Evolutionary conservation across 169 alveolate species (phyloP).

Genomic region (Plasmodium coatneyi): DNA sequence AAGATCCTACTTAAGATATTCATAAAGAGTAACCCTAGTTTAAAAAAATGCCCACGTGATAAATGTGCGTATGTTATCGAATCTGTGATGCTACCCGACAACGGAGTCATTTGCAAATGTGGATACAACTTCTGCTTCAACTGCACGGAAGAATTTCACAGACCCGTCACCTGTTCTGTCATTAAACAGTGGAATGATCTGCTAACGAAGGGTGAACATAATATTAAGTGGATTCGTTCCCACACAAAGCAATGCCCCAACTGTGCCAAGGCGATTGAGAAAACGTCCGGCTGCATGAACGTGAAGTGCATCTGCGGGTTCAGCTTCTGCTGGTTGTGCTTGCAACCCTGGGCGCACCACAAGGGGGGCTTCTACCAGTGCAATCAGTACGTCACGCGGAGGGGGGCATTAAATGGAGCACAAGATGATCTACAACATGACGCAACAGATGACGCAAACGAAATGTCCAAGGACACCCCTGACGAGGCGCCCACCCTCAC

Average conservation of each 20-base stretch:
- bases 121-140: conserved; percentile 43
- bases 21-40: conserved; percentile 12
- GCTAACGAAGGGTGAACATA: conserved; percentile 25
- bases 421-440: not conserved
- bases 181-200: conserved; percentile 42
- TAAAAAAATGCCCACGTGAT: conserved; percentile 37
- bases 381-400: conserved; percentile 25
- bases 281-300: conserved; percentile 63
- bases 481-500: not conserved
- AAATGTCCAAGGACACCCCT: not conserved
- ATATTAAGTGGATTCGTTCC: conserved; percentile 22
- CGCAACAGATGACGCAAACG: not conserved
- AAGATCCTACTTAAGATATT: conserved; percentile 2
- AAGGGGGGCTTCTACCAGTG: conserved; percentile 70
- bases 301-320: conserved; percentile 59
- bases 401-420: not conserved
- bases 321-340: conserved; percentile 57
- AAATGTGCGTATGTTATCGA: conserved; percentile 17
- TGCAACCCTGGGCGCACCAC: conserved; percentile 34
- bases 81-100: conserved; percentile 17
- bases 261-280: conserved; percentile 49
- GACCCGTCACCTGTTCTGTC: conserved; percentile 32
- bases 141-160: conserved; percentile 22
- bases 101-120: conserved; percentile 27
- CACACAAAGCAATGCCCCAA: conserved; percentile 50